Percentiles rank a stretch among this genome's conserved stretches.
These are phyloP conservation scores for Trematosphaeria pertusa DNA, from an alignment of 2,329 filamentous ascomycete species.

Conservation along the genomic window DNA sequence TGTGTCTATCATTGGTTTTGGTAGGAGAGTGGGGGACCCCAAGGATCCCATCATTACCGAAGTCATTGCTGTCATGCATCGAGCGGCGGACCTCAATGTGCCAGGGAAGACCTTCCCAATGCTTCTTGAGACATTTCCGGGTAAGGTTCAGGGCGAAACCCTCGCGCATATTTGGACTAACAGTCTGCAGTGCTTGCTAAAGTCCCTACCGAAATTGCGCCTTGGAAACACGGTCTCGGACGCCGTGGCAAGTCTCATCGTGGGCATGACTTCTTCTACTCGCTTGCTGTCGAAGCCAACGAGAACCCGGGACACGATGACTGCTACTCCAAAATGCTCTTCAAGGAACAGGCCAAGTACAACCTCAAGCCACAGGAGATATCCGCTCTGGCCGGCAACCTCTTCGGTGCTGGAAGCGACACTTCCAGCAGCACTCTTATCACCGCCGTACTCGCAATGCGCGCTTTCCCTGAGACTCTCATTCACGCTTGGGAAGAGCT, in stretches of 20 bases:
- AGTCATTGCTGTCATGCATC: conserved; percentile 65
- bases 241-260: conserved; percentile 32
- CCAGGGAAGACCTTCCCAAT: conserved; percentile 63
- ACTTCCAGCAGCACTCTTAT: conserved; percentile 44
- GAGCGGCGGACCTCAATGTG: conserved; percentile 61
- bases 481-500: conserved; percentile 42
- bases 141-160: conserved; percentile 55
- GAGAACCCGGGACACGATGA: conserved; percentile 39
- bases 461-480: conserved; percentile 40
- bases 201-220: conserved; percentile 34
- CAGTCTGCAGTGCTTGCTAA: conserved; percentile 28
- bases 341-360: conserved; percentile 45
- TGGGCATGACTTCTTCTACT: conserved; percentile 45
- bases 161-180: conserved; percentile 48
- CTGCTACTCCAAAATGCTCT: conserved; percentile 50
- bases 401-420: conserved; percentile 44
- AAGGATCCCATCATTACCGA: conserved; percentile 66
- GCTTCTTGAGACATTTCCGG: conserved; percentile 64
- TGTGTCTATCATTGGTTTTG: conserved; percentile 64
- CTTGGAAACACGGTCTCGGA: conserved; percentile 46
- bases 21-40: conserved; percentile 58
- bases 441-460: conserved; percentile 43
- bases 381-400: conserved; percentile 38
- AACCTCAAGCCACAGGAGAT: conserved; percentile 38
- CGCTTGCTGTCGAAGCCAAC: conserved; percentile 39